Evolutionary conservation across 768 basidiomycete genomes (phyloP).

Genomic region (Suillus subluteus): DNA sequence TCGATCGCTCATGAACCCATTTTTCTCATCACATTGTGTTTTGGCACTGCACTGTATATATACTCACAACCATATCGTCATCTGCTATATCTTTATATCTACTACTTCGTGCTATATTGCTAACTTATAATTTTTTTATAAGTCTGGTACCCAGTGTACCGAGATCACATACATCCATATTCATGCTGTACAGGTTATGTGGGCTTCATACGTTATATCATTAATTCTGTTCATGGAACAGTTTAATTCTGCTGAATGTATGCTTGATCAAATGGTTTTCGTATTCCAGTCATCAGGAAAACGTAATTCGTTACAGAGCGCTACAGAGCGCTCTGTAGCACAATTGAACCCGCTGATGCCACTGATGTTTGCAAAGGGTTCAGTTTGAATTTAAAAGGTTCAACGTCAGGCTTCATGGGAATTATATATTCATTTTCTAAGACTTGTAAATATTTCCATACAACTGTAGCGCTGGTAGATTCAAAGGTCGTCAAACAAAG

Average conservation of each 20-base stretch:
- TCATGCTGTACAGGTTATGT: background rate
- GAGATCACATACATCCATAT: background rate
- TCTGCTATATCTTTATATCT: slow-evolving; percentile 4
- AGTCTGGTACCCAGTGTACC: background rate
- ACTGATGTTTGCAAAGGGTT: too few species aligned
- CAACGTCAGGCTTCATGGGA: background rate
- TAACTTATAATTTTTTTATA: background rate
- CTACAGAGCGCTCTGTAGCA: too few species aligned
- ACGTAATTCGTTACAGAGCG: too few species aligned
- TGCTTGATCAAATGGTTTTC: too few species aligned
- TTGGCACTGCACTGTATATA: background rate
- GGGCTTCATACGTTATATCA: background rate
- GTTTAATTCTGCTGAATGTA: background rate
- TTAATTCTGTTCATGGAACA: background rate
- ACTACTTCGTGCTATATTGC: background rate
- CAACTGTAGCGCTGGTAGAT: background rate
- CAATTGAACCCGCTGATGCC: too few species aligned
- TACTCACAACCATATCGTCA: background rate
- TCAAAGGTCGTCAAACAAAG: too few species aligned
- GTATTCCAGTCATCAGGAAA: too few species aligned
- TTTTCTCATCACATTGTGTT: background rate
- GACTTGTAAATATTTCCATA: background rate
- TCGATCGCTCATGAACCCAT: slow-evolving; percentile 29
- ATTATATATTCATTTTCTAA: background rate
- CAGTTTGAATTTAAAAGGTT: too few species aligned